Base-by-base conservation (phyloP, 1,284 basidiomycete species). In the Apiotrichum veenhuisii region DNA sequence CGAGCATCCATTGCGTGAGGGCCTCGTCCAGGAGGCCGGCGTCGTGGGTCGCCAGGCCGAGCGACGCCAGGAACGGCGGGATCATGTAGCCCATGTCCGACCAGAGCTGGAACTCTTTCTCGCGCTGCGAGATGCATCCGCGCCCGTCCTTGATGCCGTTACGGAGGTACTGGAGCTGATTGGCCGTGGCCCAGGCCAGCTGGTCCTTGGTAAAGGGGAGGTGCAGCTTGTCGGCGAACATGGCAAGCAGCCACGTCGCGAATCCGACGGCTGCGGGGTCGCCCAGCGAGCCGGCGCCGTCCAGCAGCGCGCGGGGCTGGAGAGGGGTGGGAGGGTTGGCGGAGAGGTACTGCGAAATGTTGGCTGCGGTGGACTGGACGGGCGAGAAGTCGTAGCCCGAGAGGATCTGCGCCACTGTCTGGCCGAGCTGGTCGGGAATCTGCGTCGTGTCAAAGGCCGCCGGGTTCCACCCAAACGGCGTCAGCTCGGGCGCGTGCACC, bases 41-140 rank as follows among this genome's bases (percentile, higher is more conserved):
- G 63, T 83, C 79, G 20, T 69, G 54, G 2, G 76, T 78, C 43
- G 80, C 77, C 0, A 78, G 79, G 14, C 81, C 84, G 55, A 82
- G 79, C 52, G 66, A 83, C 0, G 83, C 83, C 4, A 85, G 70
- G 70, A 84, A 84, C 0, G 84, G 84, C 7, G 83, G 82, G 9
- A 81, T 82, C 84, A 86, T 85, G 68, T 81, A 85, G 0, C 84
- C 75, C 62, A 70, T 78, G 67, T 85, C 84, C 22, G 82, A 77
- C 84, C 83, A 78, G 25, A 72, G 62, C 54, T 84, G 68, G 22
- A 59, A 55, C 44, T 70, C 57, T 40, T 65, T 60, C 22, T 63
- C 64, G 34, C 73, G 68, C 57, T 66, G 64, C 22, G 66, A 67
- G 46, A 70, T 65, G 20, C 62, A 64, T 0, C 61, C 64, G 26